phyloP scores from a whole-genome alignment of 148 eudicot species.

The Fagopyrum tataricum region DNA sequence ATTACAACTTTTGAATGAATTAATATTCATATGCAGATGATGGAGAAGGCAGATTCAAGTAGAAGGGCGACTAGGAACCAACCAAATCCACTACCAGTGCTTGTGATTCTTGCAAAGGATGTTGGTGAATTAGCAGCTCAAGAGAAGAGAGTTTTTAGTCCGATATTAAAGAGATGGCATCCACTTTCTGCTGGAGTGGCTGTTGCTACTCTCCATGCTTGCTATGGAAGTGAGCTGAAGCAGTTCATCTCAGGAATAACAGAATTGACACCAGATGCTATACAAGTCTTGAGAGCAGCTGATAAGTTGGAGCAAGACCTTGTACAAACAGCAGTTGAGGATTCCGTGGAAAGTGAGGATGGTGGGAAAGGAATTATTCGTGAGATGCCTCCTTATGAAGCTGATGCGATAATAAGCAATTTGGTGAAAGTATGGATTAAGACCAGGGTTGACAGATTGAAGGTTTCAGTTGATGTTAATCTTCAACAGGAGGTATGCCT shows the following conservation, averaged over 20 bases:
- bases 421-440: conserved; percentile 89
- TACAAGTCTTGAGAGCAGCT: conserved; percentile 84
- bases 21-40: conserved; percentile 47
- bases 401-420: conserved; percentile 82
- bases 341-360: conserved; percentile 97
- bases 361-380: conserved; percentile 97
- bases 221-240: conserved; percentile 92
- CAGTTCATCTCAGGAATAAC: conserved; percentile 73
- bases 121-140: conserved; percentile 81
- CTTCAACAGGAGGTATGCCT: conserved; percentile 81
- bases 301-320: conserved; percentile 94
- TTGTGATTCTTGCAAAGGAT: conserved; percentile 92
- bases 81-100: conserved; percentile 81
- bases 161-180: conserved; percentile 90
- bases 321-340: conserved; percentile 93
- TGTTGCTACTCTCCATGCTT: conserved; percentile 94
- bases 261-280: conserved; percentile 93
- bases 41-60: conserved; percentile 98
- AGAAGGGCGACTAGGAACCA: conserved; percentile 90
- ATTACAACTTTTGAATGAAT: not conserved
- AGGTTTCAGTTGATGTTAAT: conserved; percentile 71
- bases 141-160: conserved; percentile 78
- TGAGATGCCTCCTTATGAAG: conserved; percentile 99
- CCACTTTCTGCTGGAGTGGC: conserved; percentile 97
- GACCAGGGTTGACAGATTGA: conserved; percentile 62